Percentiles rank a stretch among this genome's conserved stretches.
Conservation (phyloP, 2,329 filamentous ascomycete species). For the Monosporascus cannonballus region DNA sequence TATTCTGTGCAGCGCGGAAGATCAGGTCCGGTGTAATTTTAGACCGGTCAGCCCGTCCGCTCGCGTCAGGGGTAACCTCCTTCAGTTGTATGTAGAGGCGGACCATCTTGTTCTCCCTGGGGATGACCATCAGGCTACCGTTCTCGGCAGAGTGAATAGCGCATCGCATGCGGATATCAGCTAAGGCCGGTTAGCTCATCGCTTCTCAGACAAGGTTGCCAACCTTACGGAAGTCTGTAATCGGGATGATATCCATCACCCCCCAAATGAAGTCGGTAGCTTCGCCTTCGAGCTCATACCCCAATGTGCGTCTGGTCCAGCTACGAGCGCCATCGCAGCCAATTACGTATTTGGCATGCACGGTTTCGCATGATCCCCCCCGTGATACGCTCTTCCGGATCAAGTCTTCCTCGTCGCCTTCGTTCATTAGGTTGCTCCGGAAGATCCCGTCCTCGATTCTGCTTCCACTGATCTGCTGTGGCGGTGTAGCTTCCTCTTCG, state of each 20-base stretch:
- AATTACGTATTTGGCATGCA: conserved; percentile 26
- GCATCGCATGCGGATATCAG: conserved; percentile 47
- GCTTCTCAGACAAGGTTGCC: neutral
- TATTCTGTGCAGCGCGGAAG: conserved; percentile 49
- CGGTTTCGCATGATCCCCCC: conserved; percentile 11
- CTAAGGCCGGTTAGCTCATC: conserved; percentile 7
- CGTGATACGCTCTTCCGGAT: conserved; percentile 21
- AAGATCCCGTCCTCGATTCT: conserved; percentile 49
- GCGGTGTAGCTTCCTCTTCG: conserved; percentile 51
- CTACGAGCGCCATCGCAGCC: conserved; percentile 19
- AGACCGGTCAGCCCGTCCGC: conserved; percentile 40
- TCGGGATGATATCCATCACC: conserved; percentile 28
- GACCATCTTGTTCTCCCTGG: conserved; percentile 52
- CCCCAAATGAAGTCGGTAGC: conserved; percentile 43
- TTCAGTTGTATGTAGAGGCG: conserved; percentile 52
- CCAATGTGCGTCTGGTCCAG: conserved; percentile 15
- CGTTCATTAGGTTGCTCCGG: conserved; percentile 46
- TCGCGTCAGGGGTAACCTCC: conserved; percentile 34
- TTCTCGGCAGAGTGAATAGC: conserved; percentile 43
- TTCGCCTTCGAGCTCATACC: conserved; percentile 45
- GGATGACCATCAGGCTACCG: conserved; percentile 53
- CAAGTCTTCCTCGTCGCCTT: conserved; percentile 52
- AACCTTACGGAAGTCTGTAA: conserved; percentile 37
- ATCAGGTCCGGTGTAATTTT: conserved; percentile 39
- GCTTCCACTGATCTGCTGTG: conserved; percentile 28